These are phyloP conservation scores for Penicillium flavigenum DNA, from an alignment of 495 filamentous ascomycete species.

Conservation along the genomic window DNA sequence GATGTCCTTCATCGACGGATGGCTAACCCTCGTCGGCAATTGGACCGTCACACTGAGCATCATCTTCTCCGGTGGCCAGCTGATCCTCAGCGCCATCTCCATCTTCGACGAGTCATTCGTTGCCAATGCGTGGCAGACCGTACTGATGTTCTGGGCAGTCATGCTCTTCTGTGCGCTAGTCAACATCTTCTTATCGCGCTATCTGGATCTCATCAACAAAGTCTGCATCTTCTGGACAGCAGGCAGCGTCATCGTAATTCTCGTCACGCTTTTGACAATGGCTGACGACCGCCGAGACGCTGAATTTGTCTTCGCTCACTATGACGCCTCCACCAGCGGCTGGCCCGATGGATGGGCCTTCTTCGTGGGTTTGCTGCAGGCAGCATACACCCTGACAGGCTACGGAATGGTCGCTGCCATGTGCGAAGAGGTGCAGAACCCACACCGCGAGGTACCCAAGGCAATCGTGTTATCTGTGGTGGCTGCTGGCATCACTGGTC, in stretches of 20 bases:
- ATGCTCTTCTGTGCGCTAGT: conserved; percentile 56
- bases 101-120: conserved; percentile 62
- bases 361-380: conserved; percentile 61
- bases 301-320: conserved; percentile 62
- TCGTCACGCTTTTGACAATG: conserved; percentile 59
- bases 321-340: conserved; percentile 56
- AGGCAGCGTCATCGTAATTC: conserved; percentile 58
- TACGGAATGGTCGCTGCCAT: conserved; percentile 60
- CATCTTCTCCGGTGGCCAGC: conserved; percentile 53
- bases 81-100: conserved; percentile 61
- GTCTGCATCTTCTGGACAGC: conserved; percentile 67
- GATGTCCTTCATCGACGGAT: conserved; percentile 70
- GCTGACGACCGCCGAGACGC: conserved; percentile 51
- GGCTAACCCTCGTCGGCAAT: conserved; percentile 73
- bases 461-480: conserved; percentile 70
- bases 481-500: conserved; percentile 66
- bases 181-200: conserved; percentile 57
- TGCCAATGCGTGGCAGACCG: conserved; percentile 60
- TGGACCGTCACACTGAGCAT: conserved; percentile 56
- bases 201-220: conserved; percentile 65
- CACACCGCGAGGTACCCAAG: conserved; percentile 63
- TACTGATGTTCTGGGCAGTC: conserved; percentile 65
- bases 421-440: conserved; percentile 69
- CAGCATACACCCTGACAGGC: conserved; percentile 59
- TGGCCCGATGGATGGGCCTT: conserved; percentile 65